Evolutionary conservation across 78 protist species (phyloP).

Genomic region (Acrasis kona): DNA sequence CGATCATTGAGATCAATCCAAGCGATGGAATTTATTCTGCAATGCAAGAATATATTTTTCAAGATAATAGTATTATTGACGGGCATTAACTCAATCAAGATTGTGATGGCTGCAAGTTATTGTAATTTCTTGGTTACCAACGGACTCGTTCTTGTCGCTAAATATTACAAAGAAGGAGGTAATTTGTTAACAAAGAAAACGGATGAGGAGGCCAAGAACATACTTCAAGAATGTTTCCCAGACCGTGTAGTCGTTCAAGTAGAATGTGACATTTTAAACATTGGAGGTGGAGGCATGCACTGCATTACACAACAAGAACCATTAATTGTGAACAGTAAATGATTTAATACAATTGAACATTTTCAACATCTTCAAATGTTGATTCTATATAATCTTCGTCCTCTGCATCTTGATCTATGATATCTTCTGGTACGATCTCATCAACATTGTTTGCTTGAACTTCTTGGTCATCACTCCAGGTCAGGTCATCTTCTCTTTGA

Average conservation of each 20-base stretch:
- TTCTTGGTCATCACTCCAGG: no score
- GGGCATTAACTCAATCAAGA: no score
- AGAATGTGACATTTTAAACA: neutral
- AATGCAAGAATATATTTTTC: neutral
- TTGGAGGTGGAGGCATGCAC: slow-evolving; percentile 17
- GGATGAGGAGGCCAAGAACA: neutral
- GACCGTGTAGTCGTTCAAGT: neutral
- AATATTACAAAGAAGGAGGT: neutral
- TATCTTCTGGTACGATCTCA: no score
- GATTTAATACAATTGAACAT: no score
- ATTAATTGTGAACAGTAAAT: no score
- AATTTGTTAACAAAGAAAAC: slow-evolving; percentile 3
- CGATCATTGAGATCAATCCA: neutral
- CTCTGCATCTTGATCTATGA: no score
- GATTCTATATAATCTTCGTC: no score
- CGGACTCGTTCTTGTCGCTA: neutral
- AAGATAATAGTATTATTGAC: no score
- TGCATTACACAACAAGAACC: slow-evolving; percentile 27
- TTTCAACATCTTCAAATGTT: no score
- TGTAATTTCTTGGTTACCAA: slow-evolving; percentile 21
- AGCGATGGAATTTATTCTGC: neutral
- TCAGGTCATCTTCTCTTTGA: no score
- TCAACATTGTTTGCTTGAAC: no score
- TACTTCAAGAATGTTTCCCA: slow-evolving; percentile 8
- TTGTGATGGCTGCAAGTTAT: slow-evolving; percentile 16